phyloP scores from a whole-genome alignment of 2,329 filamentous ascomycete species.

The Truncatella angustata region DNA sequence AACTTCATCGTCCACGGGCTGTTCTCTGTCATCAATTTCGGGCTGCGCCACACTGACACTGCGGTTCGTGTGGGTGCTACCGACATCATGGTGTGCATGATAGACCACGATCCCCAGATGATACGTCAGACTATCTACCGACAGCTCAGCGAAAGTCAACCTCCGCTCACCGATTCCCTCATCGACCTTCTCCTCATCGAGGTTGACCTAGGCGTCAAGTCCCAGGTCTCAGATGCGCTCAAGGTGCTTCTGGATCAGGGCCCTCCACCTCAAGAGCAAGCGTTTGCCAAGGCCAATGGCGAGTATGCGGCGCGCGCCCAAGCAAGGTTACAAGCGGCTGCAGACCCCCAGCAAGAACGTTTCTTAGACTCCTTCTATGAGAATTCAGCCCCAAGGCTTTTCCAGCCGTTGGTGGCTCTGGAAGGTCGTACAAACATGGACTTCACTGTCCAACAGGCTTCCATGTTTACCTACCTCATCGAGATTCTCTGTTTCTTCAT shows the following conservation, averaged over 20 bases:
- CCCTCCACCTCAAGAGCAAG: slow-evolving; percentile 49
- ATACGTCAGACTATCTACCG: slow-evolving; percentile 92
- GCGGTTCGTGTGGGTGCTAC: slow-evolving; percentile 87
- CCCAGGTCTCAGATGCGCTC: slow-evolving; percentile 91
- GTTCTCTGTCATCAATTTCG: slow-evolving; percentile 86
- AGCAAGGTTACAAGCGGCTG: slow-evolving; percentile 39
- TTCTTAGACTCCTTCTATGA: slow-evolving; percentile 92
- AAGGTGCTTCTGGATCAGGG: slow-evolving; percentile 86
- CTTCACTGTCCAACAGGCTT: slow-evolving; percentile 79
- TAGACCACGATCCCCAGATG: slow-evolving; percentile 94
- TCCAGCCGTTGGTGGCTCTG: slow-evolving; percentile 80
- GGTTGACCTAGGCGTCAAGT: slow-evolving; percentile 90
- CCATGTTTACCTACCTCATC: slow-evolving; percentile 86
- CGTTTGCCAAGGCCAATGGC: slow-evolving; percentile 58
- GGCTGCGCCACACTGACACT: slow-evolving; percentile 80
- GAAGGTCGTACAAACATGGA: slow-evolving; percentile 67
- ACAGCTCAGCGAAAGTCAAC: slow-evolving; percentile 82
- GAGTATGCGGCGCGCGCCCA: slow-evolving; percentile 65
- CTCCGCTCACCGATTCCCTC: slow-evolving; percentile 84
- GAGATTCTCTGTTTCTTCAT: slow-evolving; percentile 95
- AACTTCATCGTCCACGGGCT: slow-evolving; percentile 89
- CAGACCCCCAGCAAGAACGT: slow-evolving; percentile 75
- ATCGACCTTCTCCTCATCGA: slow-evolving; percentile 91
- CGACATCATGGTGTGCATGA: slow-evolving; percentile 88
- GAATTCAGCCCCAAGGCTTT: slow-evolving; percentile 78